These are phyloP conservation scores for Pisolithus marmoratus DNA, from an alignment of 768 basidiomycete species.

Conservation along the genomic window DNA sequence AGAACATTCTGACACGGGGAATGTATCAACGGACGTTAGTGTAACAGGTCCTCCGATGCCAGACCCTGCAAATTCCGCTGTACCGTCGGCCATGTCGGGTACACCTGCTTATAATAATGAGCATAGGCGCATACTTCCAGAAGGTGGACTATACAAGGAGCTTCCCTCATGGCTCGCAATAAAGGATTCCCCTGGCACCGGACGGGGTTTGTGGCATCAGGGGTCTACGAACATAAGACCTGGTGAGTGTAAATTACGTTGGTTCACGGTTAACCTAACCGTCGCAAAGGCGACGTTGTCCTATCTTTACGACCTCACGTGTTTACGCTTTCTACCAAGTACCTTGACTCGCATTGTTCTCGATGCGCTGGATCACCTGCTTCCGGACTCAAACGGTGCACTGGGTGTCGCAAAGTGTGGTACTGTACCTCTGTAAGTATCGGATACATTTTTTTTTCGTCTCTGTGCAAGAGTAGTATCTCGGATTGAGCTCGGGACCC, in stretches of 20 bases:
- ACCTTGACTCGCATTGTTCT: slow-evolving; percentile 64
- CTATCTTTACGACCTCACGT: slow-evolving; percentile 56
- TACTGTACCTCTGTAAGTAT: slow-evolving; percentile 72
- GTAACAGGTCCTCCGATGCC: neutral
- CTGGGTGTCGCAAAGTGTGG: slow-evolving; percentile 58
- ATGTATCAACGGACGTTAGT: neutral
- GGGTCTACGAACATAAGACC: slow-evolving; percentile 18
- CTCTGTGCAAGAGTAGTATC: neutral
- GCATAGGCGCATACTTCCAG: neutral
- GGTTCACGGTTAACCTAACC: neutral
- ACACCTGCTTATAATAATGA: neutral
- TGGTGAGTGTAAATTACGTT: slow-evolving; percentile 26
- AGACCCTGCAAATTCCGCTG: neutral
- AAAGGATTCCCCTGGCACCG: slow-evolving; percentile 29
- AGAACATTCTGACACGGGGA: neutral
- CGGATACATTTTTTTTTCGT: neutral
- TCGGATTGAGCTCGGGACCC: neutral
- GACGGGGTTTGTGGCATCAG: slow-evolving; percentile 44
- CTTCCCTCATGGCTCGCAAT: slow-evolving; percentile 41
- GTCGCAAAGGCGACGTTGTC: slow-evolving; percentile 49
- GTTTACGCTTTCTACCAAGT: slow-evolving; percentile 56
- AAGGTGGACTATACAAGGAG: slow-evolving; percentile 14
- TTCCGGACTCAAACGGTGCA: slow-evolving; percentile 59
- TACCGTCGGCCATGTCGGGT: neutral
- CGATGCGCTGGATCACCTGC: slow-evolving; percentile 45